Percentiles rank a stretch among this genome's conserved stretches.
phyloP scores from a whole-genome alignment of 441 rosid species.

The Aleurites moluccanus region DNA sequence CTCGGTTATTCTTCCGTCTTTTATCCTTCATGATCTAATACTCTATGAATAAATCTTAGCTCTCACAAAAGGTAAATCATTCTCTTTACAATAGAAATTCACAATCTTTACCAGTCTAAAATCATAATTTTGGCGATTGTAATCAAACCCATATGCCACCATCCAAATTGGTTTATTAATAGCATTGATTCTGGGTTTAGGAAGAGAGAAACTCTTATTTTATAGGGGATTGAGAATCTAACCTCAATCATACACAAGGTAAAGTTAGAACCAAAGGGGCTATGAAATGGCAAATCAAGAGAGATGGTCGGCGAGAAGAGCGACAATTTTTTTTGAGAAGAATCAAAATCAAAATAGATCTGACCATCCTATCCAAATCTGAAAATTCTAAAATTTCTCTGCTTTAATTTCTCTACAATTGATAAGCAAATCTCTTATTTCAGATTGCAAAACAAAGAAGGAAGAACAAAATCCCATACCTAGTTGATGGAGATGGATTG shows the following conservation, averaged over 20 bases:
- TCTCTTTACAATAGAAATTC: conserved; percentile 5
- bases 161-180: conserved; percentile 19
- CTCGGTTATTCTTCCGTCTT: conserved; percentile 26
- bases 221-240: neutral
- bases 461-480: too few species aligned
- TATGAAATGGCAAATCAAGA: conserved; percentile 28
- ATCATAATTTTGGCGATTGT: conserved; percentile 17
- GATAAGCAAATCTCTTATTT: too few species aligned
- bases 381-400: too few species aligned
- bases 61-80: neutral
- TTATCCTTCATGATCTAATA: conserved; percentile 27
- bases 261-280: conserved; percentile 3
- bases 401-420: too few species aligned
- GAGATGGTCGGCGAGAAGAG: conserved; percentile 16
- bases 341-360: too few species aligned
- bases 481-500: too few species aligned
- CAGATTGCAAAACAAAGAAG: too few species aligned
- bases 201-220: conserved; percentile 20
- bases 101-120: conserved; percentile 37
- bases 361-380: too few species aligned
- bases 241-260: neutral
- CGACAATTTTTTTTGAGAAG: too few species aligned
- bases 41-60: conserved; percentile 35
- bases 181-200: conserved; percentile 17
- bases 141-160: conserved; percentile 37